Conservation (phyloP, 164 flowering plant species). For the Liriodendron chinense region DNA sequence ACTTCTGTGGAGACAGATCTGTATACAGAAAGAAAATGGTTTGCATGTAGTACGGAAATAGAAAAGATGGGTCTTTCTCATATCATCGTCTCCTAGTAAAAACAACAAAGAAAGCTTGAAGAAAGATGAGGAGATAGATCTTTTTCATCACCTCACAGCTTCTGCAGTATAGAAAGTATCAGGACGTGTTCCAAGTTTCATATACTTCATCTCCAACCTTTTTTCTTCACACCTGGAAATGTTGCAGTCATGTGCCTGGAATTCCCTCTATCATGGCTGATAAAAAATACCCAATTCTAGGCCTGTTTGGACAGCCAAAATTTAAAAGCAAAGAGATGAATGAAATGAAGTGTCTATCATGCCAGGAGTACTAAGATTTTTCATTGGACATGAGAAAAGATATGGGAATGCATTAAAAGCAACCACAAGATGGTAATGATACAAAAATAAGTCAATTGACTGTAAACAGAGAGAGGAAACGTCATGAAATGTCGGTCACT, state of each 20-base stretch:
- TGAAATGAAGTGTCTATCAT: neutral
- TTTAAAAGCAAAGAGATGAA: neutral
- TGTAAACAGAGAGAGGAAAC: neutral
- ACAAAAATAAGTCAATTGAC: neutral
- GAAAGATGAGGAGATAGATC: neutral
- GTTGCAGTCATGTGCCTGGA: constrained; percentile 2
- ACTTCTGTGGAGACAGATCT: constrained; percentile 88
- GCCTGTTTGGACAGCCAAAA: neutral
- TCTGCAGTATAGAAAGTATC: constrained; percentile 86
- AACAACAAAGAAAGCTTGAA: neutral
- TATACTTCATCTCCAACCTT: constrained; percentile 77
- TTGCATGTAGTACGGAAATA: neutral
- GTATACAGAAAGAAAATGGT: constrained; percentile 15
- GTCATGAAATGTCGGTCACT: constrained; percentile 20
- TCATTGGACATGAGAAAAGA: neutral
- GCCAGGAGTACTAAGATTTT: neutral
- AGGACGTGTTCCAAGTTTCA: constrained; percentile 96
- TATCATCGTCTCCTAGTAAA: neutral
- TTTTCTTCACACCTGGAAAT: neutral
- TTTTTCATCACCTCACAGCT: constrained; percentile 62
- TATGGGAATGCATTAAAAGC: neutral
- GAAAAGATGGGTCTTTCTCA: neutral
- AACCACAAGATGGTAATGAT: neutral
- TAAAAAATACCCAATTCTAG: too few relatives aligned
- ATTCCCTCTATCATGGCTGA: neutral